phyloP scores from a whole-genome alignment of 1,139 yeast species.

The Pichia sp. region DNA sequence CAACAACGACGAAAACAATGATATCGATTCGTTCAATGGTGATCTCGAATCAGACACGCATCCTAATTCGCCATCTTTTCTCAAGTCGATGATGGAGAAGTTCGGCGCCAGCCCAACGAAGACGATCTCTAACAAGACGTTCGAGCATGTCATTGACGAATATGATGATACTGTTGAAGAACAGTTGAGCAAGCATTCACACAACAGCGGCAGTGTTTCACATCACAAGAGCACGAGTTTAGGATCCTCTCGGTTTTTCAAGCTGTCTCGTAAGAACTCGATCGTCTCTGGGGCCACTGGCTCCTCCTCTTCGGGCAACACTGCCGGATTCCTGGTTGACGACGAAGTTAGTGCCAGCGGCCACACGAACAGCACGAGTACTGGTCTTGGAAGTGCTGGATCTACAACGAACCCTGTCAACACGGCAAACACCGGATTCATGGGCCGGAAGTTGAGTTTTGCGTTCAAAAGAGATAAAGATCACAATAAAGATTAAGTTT shows the following conservation, averaged over 20 bases:
- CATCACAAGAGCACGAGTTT: slow-evolving; percentile 10
- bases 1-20: neutral
- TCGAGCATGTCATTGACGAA: neutral
- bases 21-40: neutral
- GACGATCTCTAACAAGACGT: slow-evolving; percentile 21
- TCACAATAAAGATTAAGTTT: neutral
- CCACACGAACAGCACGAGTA: neutral
- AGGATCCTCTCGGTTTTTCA: slow-evolving; percentile 31
- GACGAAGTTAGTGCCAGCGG: neutral
- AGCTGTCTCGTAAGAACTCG: slow-evolving; percentile 18
- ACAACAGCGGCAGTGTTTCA: neutral
- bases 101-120: slow-evolving; percentile 34
- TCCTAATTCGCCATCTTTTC: slow-evolving; percentile 30
- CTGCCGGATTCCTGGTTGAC: neutral
- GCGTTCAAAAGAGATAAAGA: slow-evolving; percentile 21
- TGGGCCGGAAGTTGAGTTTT: slow-evolving; percentile 19
- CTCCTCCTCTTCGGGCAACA: slow-evolving; percentile 3
- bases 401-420: neutral
- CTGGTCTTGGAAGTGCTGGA: neutral
- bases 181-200: slow-evolving; percentile 1
- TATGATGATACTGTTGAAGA: slow-evolving; percentile 25
- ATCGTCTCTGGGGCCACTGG: slow-evolving; percentile 4
- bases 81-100: slow-evolving; percentile 29
- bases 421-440: slow-evolving; percentile 8
- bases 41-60: neutral